phyloP scores from a whole-genome alignment of 1,139 yeast genomes.

The Blastobotrys serpentis region DNA sequence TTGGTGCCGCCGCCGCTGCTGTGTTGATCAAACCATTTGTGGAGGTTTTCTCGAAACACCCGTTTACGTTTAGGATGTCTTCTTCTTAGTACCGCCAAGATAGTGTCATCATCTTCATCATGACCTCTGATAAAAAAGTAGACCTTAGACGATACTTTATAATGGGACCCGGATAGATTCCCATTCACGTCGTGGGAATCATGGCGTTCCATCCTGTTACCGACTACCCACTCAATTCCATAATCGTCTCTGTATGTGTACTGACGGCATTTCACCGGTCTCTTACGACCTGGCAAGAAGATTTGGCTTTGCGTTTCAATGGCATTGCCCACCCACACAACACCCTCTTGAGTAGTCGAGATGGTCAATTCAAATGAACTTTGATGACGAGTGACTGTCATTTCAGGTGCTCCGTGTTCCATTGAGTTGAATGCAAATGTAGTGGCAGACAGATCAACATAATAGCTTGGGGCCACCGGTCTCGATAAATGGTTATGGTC shows the following conservation, averaged over 20 bases:
- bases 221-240: conserved; percentile 22
- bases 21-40: conserved; percentile 13
- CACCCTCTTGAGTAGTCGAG: not conserved
- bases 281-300: conserved; percentile 13
- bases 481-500: conserved; percentile 30
- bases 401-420: conserved; percentile 12
- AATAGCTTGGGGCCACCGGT: conserved; percentile 33
- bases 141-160: conserved; percentile 19
- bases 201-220: conserved; percentile 19
- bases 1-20: not conserved
- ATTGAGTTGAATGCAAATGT: conserved; percentile 15
- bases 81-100: conserved; percentile 22
- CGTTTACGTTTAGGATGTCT: conserved; percentile 24
- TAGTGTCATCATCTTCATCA: conserved; percentile 18
- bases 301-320: conserved; percentile 11
- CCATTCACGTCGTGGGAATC: conserved; percentile 3
- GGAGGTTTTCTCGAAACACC: conserved; percentile 17
- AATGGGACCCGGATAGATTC: not conserved
- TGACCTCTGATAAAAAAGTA: conserved; percentile 18
- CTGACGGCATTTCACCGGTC: conserved; percentile 18
- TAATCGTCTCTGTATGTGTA: conserved; percentile 16
- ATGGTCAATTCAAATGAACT: conserved; percentile 1
- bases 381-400: conserved; percentile 11
- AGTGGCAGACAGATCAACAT: conserved; percentile 23
- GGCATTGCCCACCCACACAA: conserved; percentile 15